These are phyloP conservation scores for Aspergillus homomorphus DNA, from an alignment of 495 filamentous ascomycete genomes.

Conservation along the genomic window DNA sequence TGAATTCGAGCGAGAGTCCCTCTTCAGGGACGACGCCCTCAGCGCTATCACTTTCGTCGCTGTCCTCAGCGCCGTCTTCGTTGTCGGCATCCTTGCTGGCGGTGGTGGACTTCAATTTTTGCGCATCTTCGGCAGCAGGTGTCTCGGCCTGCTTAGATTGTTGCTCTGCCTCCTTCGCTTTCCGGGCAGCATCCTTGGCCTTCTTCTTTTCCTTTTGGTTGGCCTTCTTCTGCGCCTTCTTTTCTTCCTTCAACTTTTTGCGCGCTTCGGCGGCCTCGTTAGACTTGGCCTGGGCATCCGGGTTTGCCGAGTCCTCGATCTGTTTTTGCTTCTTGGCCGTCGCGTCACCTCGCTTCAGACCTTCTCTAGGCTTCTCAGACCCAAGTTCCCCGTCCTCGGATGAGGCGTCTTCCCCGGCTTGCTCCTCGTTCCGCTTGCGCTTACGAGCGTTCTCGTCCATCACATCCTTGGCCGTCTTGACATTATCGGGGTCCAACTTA, in stretches of 20 bases:
- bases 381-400: conserved; percentile 45
- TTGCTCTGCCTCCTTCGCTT: conserved; percentile 42
- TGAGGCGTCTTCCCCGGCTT: conserved; percentile 25
- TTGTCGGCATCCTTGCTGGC: conserved; percentile 31
- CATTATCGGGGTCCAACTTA: conserved; percentile 81
- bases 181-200: conserved; percentile 45
- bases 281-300: conserved; percentile 26
- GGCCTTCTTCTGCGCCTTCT: conserved; percentile 50
- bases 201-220: conserved; percentile 48
- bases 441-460: conserved; percentile 77
- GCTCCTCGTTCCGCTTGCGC: conserved; percentile 58
- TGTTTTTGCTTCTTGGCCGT: conserved; percentile 41
- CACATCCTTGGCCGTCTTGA: conserved; percentile 77
- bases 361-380: conserved; percentile 42
- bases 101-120: conserved; percentile 16
- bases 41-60: conserved; percentile 35
- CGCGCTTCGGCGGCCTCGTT: conserved; percentile 37
- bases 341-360: conserved; percentile 34
- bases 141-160: conserved; percentile 27
- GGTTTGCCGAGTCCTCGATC: conserved; percentile 28
- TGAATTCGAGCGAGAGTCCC: conserved; percentile 36
- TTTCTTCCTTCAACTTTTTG: conserved; percentile 44
- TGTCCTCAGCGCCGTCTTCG: conserved; percentile 26
- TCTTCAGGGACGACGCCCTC: conserved; percentile 40
- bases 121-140: conserved; percentile 13